A percentile compares a stretch with the other conserved stretches of the same genome.
Conservation (phyloP, 2,329 filamentous ascomycete species). For the Fusarium devonianum region DNA sequence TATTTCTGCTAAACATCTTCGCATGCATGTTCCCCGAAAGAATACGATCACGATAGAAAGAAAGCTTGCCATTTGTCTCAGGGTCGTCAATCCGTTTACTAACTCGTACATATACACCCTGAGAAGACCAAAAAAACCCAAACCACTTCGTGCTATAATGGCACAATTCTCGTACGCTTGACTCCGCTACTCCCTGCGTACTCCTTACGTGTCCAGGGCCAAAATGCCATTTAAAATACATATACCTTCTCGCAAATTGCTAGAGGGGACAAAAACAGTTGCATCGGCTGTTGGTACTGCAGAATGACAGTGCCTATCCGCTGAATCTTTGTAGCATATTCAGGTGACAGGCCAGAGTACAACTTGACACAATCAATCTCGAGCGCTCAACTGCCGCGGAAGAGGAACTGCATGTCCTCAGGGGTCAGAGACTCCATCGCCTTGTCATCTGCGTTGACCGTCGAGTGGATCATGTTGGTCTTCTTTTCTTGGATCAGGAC, state of each 20-base stretch:
- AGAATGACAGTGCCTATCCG: too few relatives aligned
- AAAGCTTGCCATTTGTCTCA: neutral
- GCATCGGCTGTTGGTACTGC: too few relatives aligned
- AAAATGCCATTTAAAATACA: conserved; percentile 15
- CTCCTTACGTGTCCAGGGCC: neutral
- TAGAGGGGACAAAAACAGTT: too few relatives aligned
- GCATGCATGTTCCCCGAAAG: neutral
- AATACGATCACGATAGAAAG: neutral
- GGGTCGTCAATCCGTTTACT: neutral
- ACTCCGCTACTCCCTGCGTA: conserved; percentile 16
- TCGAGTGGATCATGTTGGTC: conserved; percentile 96
- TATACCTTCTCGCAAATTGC: too few relatives aligned
- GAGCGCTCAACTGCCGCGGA: conserved; percentile 69
- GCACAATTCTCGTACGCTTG: neutral
- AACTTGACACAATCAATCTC: neutral
- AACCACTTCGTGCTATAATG: neutral
- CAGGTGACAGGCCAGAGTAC: too few relatives aligned
- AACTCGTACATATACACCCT: conserved; percentile 1
- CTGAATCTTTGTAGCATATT: too few relatives aligned
- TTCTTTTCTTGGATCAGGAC: conserved; percentile 98
- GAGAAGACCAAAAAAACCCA: conserved; percentile 2
- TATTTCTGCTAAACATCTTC: neutral
- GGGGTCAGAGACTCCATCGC: conserved; percentile 91
- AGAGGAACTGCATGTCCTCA: conserved; percentile 95
- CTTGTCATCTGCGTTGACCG: conserved; percentile 89